Conservation (phyloP, 306 rosid species). For the Rosa rugosa region DNA sequence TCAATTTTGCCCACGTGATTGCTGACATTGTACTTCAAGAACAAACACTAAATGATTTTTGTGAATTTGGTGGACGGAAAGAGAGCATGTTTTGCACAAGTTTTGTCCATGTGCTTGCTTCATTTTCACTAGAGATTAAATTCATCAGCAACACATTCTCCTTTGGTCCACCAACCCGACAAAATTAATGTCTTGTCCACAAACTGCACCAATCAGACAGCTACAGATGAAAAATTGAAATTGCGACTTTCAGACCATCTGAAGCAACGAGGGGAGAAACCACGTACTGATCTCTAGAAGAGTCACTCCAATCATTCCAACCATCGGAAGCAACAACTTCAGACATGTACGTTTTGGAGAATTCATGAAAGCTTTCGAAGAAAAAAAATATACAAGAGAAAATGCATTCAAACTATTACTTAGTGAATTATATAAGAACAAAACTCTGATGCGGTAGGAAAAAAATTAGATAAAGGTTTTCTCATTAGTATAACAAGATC, state of each 20-base stretch:
- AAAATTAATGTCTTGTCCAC: not conserved
- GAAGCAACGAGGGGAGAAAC: not conserved
- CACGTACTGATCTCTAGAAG: slow-evolving; percentile 65
- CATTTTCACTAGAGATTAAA: not conserved
- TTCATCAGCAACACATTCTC: not conserved
- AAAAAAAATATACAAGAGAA: too few relatives aligned
- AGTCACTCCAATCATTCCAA: slow-evolving; percentile 78
- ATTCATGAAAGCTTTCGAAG: not conserved
- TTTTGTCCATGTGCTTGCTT: not conserved
- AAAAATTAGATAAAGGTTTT: too few relatives aligned
- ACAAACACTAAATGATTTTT: too few relatives aligned
- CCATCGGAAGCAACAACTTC: slow-evolving; percentile 58
- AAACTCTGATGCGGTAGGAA: too few relatives aligned
- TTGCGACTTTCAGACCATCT: not conserved
- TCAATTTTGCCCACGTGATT: not conserved
- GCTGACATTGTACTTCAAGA: not conserved
- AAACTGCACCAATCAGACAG: not conserved
- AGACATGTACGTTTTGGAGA: slow-evolving; percentile 62
- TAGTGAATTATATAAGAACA: too few relatives aligned
- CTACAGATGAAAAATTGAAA: not conserved
- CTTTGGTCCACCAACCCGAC: not conserved
- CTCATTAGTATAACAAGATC: too few relatives aligned
- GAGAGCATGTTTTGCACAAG: not conserved
- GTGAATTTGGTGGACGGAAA: not conserved
- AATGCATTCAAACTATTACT: too few relatives aligned